Conservation (phyloP, 257 asterid species). For the Salvia hispanica region DNA sequence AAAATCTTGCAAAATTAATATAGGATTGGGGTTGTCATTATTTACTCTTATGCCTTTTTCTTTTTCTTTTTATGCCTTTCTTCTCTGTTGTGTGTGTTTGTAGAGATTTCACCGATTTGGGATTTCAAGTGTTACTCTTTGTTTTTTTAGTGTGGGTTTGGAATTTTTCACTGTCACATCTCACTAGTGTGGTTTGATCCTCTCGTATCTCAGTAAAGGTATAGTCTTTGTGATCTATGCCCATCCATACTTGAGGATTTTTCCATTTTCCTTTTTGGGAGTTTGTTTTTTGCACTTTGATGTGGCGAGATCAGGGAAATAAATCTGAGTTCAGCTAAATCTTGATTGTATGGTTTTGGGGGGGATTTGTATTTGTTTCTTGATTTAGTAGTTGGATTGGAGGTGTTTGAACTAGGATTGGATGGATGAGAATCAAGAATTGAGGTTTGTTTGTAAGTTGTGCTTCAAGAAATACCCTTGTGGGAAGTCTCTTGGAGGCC, state of each 20-base stretch:
- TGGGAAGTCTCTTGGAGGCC: conserved; percentile 88
- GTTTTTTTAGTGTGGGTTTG: conserved; percentile 26
- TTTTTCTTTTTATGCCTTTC: background rate
- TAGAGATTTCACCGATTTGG: conserved; percentile 46
- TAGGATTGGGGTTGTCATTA: conserved; percentile 27
- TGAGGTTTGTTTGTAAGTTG: conserved; percentile 62
- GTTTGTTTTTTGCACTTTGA: conserved; percentile 30
- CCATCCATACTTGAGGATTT: conserved; percentile 45
- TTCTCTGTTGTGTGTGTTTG: conserved; percentile 9
- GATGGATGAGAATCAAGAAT: conserved; percentile 56
- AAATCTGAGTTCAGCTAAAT: conserved; percentile 31
- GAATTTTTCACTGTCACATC: conserved; percentile 45
- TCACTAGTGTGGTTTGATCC: conserved; percentile 36
- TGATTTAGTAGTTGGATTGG: conserved; percentile 27
- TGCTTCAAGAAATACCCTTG: conserved; percentile 76
- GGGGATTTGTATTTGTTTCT: conserved; percentile 12
- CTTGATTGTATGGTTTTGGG: conserved; percentile 26
- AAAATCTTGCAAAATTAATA: conserved; percentile 44
- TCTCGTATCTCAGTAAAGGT: conserved; percentile 39
- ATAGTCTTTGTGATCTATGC: conserved; percentile 51
- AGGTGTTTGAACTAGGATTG: background rate
- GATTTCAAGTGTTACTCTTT: conserved; percentile 38
- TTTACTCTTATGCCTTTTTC: conserved; percentile 22
- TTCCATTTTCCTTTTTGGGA: conserved; percentile 24
- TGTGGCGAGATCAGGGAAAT: conserved; percentile 31